Conservation (phyloP, 2,329 filamentous ascomycete species). For the Scedosporium aurantiacum region DNA sequence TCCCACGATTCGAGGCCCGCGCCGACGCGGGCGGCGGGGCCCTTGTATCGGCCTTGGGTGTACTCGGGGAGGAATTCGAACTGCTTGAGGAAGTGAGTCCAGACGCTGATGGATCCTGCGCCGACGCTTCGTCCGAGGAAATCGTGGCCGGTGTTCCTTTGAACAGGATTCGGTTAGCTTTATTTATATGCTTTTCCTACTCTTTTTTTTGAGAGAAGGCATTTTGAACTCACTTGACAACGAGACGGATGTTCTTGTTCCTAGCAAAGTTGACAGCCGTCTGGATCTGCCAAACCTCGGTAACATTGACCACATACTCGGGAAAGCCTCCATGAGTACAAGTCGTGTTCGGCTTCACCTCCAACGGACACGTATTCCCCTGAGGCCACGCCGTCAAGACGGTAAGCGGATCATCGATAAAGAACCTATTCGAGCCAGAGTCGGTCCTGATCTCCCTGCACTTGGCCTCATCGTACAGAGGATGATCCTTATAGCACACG, state of each 20-base stretch:
- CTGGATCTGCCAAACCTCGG: slow-evolving; percentile 32
- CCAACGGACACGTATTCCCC: slow-evolving; percentile 18
- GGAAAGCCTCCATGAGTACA: slow-evolving; percentile 32
- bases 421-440: slow-evolving; percentile 16
- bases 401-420: slow-evolving; percentile 8
- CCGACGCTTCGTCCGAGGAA: slow-evolving; percentile 30
- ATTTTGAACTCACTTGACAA: slow-evolving; percentile 23
- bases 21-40: slow-evolving; percentile 40
- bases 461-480: slow-evolving; percentile 13
- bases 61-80: slow-evolving; percentile 30
- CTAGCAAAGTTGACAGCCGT: slow-evolving; percentile 35
- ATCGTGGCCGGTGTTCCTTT: slow-evolving; percentile 41
- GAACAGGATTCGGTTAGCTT: background rate
- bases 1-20: slow-evolving; percentile 42
- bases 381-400: slow-evolving; percentile 11
- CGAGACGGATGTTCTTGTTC: slow-evolving; percentile 34
- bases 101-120: slow-evolving; percentile 26
- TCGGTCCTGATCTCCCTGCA: slow-evolving; percentile 20
- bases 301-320: slow-evolving; percentile 28
- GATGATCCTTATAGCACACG: slow-evolving; percentile 16
- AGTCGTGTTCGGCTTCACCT: slow-evolving; percentile 8
- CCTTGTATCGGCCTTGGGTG: slow-evolving; percentile 29
- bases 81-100: slow-evolving; percentile 28
- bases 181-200: background rate
- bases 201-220: background rate